A percentile compares a stretch with the other conserved stretches of the same genome.
Evolutionary conservation across 176 grass and related monocot species (phyloP).

Genomic region (Pharus latifolius): DNA sequence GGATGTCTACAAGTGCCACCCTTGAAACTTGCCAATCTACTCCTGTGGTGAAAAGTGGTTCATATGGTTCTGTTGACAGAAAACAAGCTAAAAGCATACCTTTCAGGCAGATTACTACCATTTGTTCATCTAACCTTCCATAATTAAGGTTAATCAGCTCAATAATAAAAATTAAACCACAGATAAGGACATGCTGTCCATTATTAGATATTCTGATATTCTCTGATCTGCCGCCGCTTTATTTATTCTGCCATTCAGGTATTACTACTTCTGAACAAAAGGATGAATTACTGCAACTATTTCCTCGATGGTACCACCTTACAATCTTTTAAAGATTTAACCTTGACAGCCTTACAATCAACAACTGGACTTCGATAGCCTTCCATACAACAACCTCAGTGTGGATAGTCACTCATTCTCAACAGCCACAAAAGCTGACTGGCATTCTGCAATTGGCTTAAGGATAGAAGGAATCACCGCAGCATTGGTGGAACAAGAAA

Average conservation of each 20-base stretch:
- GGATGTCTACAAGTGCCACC: not conserved
- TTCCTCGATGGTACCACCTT: not conserved
- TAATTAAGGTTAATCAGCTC: too few relatives aligned
- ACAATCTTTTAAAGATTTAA: not conserved
- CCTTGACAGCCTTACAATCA: too few relatives aligned
- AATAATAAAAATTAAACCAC: too few relatives aligned
- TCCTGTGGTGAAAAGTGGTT: too few relatives aligned
- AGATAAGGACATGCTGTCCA: not conserved
- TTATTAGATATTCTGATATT: not conserved
- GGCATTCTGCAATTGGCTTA: constrained; percentile 7
- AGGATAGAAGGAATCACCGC: not conserved
- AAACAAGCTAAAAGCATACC: not conserved
- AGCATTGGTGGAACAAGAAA: not conserved
- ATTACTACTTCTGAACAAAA: not conserved
- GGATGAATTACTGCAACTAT: not conserved
- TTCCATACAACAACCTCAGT: too few relatives aligned
- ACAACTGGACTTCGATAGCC: too few relatives aligned
- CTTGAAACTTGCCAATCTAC: too few relatives aligned
- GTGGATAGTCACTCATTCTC: not conserved
- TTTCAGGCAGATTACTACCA: not conserved
- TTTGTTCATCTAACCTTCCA: not conserved
- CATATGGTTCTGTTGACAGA: not conserved
- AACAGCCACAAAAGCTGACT: too few relatives aligned
- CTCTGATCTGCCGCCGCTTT: not conserved
- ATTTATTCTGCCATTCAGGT: not conserved